Evolutionary conservation across 176 grass and related monocot genomes (phyloP).

Genomic region (Aegilops tauschii): DNA sequence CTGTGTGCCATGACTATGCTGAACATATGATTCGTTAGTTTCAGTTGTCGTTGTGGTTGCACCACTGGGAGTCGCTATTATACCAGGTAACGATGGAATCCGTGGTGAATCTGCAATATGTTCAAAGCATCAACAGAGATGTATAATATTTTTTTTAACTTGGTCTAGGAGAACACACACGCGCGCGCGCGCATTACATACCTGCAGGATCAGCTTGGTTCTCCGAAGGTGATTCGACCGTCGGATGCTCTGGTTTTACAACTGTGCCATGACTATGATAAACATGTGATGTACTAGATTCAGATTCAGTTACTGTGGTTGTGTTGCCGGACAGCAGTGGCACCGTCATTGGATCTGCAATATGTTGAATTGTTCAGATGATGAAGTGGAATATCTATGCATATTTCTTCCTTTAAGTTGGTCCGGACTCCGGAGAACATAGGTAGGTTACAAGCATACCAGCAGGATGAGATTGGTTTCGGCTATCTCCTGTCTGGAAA

Average conservation of each 20-base stretch:
- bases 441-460: conserved; percentile 12
- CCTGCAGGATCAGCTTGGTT: background rate
- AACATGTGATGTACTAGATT: background rate
- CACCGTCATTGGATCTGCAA: conserved; percentile 26
- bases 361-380: conserved; percentile 17
- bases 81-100: no score
- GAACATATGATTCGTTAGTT: background rate
- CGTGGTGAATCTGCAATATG: no score
- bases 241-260: conserved; percentile 13
- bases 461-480: background rate
- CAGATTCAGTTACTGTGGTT: background rate
- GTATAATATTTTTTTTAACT: no score
- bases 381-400: background rate
- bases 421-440: conserved; percentile 9
- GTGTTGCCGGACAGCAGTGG: background rate
- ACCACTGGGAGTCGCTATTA: background rate
- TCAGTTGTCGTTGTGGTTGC: background rate
- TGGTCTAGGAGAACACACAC: no score
- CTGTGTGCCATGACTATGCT: background rate
- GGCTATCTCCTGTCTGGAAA: conserved; percentile 52
- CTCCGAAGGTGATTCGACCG: conserved; percentile 6
- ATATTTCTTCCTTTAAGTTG: background rate
- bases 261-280: background rate
- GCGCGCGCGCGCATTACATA: background rate
- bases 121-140: no score